Evolutionary conservation across 345 rosid species (phyloP), one percentile per base, ranked within the genome.

Genomic region (Eucalyptus sp.): DNA sequence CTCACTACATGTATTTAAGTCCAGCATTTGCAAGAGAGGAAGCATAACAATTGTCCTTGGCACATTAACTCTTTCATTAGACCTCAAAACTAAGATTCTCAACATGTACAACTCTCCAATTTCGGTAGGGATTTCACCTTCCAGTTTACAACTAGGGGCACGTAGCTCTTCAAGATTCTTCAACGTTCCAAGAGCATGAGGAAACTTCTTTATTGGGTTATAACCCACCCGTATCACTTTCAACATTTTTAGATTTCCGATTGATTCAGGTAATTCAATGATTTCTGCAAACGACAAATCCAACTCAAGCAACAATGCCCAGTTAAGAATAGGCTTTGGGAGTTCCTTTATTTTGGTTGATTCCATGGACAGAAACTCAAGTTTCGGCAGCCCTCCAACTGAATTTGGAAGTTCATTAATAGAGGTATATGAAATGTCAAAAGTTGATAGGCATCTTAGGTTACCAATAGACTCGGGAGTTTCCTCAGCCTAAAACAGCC

Each of bases 21-120:
- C 8, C 33, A 86, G 87, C 56, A 48, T 50, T 51, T 86, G 87
- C 60, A 87, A 1, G 62, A 18, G 13, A 64, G 50, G 33, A 56
- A 60, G 81, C 33, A 5, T 43, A 16, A 29, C 37, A 46, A 87
- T 60, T 2, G 71, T 62, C 33, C 62, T 60, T 27, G 88, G 88
- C 27, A 37, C 0, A 3, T 2, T 64, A 25, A 13, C 31, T 43
- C 0, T 44, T 18, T 1, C 13, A 7, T 12, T 56, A 29, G 0
- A 29, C 3, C 50, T 25, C 33, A 87, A 56, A 46, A 2, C 76
- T 24, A 87, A 62, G 51, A 87, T 87, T 46, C 31, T 87, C 76
- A 87, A 1, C 50, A n/a, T 20, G 22, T 18, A n/a, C 62, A 87
- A 64, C 13, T 64, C 50, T 41, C 88, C 64, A 56, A 87, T 87